These are phyloP conservation scores for Aspergillus aculeatinus DNA, from an alignment of 2,329 filamentous ascomycete species.

Conservation along the genomic window DNA sequence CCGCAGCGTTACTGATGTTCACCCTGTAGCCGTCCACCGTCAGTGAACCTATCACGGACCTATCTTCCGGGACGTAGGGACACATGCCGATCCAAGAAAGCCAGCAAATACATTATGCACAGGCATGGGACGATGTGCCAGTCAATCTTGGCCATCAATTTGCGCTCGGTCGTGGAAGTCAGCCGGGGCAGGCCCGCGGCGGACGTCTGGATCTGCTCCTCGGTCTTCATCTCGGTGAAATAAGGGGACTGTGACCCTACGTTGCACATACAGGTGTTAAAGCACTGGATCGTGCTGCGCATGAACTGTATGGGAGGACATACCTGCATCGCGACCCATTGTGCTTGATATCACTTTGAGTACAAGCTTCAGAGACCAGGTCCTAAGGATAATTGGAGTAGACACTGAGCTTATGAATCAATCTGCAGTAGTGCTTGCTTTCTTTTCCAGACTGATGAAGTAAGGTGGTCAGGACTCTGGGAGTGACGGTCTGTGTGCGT, in stretches of 20 bases:
- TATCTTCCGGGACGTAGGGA: background rate
- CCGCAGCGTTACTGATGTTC: constrained; percentile 75
- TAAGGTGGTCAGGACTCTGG: too few relatives aligned
- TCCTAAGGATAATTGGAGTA: background rate
- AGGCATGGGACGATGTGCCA: constrained; percentile 69
- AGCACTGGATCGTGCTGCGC: background rate
- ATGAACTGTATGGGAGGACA: background rate
- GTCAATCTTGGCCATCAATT: constrained; percentile 69
- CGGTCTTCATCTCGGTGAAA: constrained; percentile 18
- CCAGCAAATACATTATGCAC: constrained; percentile 68
- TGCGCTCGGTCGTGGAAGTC: constrained; percentile 53
- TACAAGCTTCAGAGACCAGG: background rate
- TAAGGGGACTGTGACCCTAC: constrained; percentile 3
- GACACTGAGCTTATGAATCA: background rate
- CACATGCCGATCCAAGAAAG: constrained; percentile 59
- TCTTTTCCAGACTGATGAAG: too few relatives aligned
- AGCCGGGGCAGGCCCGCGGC: constrained; percentile 31
- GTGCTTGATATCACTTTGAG: background rate
- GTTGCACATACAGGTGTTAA: background rate
- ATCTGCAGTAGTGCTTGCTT: background rate
- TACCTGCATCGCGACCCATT: background rate
- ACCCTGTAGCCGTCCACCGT: constrained; percentile 49
- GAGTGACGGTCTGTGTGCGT: too few relatives aligned
- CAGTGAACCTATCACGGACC: constrained; percentile 1
- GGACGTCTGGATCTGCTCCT: constrained; percentile 20